Conservation (phyloP, 208 protist species). For the Trypanosoma platydactyli region DNA sequence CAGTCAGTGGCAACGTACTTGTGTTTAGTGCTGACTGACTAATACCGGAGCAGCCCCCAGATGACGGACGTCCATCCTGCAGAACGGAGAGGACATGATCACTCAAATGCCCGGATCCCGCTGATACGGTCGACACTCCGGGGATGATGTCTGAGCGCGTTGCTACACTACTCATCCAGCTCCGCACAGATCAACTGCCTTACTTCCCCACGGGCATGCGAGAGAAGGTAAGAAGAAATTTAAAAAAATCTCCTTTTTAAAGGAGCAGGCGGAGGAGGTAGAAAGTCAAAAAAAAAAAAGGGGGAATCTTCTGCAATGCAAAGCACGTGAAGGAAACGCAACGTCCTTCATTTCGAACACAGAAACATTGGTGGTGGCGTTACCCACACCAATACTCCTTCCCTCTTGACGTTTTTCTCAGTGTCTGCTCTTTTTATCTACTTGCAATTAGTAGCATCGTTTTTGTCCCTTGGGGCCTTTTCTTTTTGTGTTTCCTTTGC, state of each 20-base stretch:
- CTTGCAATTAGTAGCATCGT: too few species aligned
- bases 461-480: too few species aligned
- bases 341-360: too few species aligned
- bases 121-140: neutral
- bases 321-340: conserved; percentile 2
- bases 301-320: neutral
- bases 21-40: conserved; percentile 32
- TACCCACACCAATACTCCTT: too few species aligned
- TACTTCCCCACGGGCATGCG: too few species aligned
- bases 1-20: conserved; percentile 27
- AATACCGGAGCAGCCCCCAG: conserved; percentile 14
- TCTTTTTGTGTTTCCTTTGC: too few species aligned
- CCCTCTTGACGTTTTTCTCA: too few species aligned
- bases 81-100: conserved; percentile 14
- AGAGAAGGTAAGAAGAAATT: too few species aligned
- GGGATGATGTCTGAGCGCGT: neutral
- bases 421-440: too few species aligned
- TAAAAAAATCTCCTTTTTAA: too few species aligned
- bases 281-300: conserved; percentile 2
- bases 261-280: neutral
- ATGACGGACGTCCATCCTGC: conserved; percentile 8
- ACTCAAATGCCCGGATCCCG: neutral
- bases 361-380: too few species aligned
- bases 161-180: neutral
- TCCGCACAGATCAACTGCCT: neutral